Conservation (phyloP, 2,329 filamentous ascomycete genomes). For the Pseudopyricularia cyperi region DNA sequence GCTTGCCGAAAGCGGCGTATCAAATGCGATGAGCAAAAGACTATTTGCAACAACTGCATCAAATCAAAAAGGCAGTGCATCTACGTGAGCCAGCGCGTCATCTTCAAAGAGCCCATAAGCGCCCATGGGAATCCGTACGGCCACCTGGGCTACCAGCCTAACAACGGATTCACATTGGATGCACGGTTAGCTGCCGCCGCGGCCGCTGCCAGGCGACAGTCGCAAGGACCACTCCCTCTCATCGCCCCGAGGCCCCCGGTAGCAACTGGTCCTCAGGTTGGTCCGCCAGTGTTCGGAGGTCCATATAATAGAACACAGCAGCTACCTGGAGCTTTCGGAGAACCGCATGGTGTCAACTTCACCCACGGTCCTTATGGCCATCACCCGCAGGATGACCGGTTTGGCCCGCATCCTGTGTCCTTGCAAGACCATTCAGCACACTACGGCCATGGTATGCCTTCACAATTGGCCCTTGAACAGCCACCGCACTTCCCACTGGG, state of each 20-base stretch:
- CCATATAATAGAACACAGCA: background rate
- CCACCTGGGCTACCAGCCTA: conserved; percentile 30
- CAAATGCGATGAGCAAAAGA: conserved; percentile 87
- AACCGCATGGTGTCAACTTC: background rate
- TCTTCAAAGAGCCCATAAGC: conserved; percentile 64
- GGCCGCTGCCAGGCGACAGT: conserved; percentile 18
- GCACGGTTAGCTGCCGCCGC: conserved; percentile 24
- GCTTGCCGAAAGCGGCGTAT: conserved; percentile 90
- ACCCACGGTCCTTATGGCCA: background rate
- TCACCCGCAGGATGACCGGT: background rate
- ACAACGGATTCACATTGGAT: conserved; percentile 31
- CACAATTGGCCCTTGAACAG: background rate
- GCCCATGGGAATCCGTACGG: conserved; percentile 36
- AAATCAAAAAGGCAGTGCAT: conserved; percentile 77
- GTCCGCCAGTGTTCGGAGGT: background rate
- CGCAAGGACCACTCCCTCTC: conserved; percentile 23
- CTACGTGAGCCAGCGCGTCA: conserved; percentile 68
- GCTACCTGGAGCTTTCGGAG: background rate
- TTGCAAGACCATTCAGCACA: background rate
- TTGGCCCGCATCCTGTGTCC: background rate
- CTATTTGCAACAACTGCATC: conserved; percentile 71
- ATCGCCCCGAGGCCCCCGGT: conserved; percentile 39
- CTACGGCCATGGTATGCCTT: background rate
- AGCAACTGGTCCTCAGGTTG: conserved; percentile 15
- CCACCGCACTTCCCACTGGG: background rate